Base-by-base conservation (phyloP, 2,329 filamentous ascomycete species). In the Verticillium zaregamsianum region DNA sequence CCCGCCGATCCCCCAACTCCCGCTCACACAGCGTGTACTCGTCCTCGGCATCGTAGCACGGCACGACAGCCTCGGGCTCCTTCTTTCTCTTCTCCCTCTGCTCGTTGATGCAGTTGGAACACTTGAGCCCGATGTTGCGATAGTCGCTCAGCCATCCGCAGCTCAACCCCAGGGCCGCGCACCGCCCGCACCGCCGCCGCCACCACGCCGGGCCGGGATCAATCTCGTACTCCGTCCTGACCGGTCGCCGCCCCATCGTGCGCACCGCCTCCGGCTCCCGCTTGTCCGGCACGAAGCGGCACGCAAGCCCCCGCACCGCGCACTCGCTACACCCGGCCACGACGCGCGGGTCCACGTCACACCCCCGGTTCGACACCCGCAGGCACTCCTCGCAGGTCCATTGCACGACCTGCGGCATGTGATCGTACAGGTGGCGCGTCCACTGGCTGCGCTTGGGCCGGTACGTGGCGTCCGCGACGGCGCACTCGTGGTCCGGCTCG, bases 101-200 rank as follows among this genome's bases (percentile, higher is more conserved):
- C 40, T 54, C n/a, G 23, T 37, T 12, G 25, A 35, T 17, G 58
- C 58, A 59, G 32, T 20, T 49, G 20, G 20, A 33, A 35, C 32
- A 33, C 14, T 49, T 39, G 35, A 20, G 17, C 15, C 11, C 28
- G 20, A 52, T 33, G n/a, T 25, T 12, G 9, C 25, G 40, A 45
- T 59, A 62, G 11, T 61, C 61, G 15, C 25, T 25, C 17, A 33
- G 35, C 33, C 52, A 58, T 28, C 59, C 59, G 20, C 62, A 63
- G 54, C 62, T 65, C 39, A 56, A 14, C 12, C 45, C 33, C 25
- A 28, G n/a, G 32, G 66, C 45, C 11, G 31, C 17, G 61, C 72
- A 73, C 2, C 64, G 63, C 0, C 20, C 11, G 60, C 72, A 74
- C 0, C 58, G 33, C 25, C 68, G 60, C 32, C 45, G 6, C 33